Evolutionary conservation across 768 basidiomycete genomes (phyloP), one percentile per base, ranked within the genome.

Genomic region (Suillus discolor): DNA sequence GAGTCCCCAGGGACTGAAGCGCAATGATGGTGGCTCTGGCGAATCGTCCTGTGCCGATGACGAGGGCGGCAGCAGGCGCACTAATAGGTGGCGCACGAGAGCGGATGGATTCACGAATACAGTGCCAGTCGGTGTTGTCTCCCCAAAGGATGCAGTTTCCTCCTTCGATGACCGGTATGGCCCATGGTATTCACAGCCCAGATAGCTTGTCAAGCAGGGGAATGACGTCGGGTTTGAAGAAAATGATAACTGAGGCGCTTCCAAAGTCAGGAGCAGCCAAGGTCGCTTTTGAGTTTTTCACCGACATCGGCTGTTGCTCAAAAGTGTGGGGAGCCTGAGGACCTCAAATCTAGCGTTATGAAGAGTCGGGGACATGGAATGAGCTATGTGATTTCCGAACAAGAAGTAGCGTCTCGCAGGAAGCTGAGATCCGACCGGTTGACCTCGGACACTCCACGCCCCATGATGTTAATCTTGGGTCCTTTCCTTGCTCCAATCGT

Each of bases 181-280:
- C 25, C 25, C 25, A 99, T 86, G 53, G 96, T 99, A 77, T 99
- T 99, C 68, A 99, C 94, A 0, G 97, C 97, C 0, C 97, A 97
- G 66, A 99, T 96, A 4, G 85, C 62, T 80, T 79, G 72, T 96
- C 92, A 61, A 99, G 85, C 9, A 92, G 80, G 1, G 91, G 87
- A 57, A 99, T 94, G 68, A 99, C 83, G 66, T 94, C 92, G 45
- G 97, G 81, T 78, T 99, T 99, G 83, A 90, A 89, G 2, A 97
- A 97, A 68, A 99, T 98, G 25, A 97, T 99, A 34, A 99, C 95
- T 6, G 93, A 94, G 18, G 96, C 97, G 0, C 97, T 97, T 9
- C 97, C 97, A 74, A 99, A 99, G 54, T 89, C 86, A 2, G 87
- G 83, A 4, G 85, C 80, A 1, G 81, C 76, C 25, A 98, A 82